Evolutionary conservation across 2,329 filamentous ascomycete genomes (phyloP).

Genomic region (Cercospora janseana): DNA sequence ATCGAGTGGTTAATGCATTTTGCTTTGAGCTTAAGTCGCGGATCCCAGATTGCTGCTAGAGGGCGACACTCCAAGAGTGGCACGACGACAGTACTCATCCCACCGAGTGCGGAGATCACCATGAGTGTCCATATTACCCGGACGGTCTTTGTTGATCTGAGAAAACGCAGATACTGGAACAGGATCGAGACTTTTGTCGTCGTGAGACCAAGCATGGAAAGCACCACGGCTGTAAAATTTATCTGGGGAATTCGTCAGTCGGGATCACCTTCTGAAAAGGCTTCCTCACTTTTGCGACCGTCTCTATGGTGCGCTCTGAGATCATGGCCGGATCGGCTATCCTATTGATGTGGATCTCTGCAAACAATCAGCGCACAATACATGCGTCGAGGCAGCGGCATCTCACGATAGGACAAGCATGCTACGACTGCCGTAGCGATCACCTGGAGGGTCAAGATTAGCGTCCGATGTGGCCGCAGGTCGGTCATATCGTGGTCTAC

Average conservation of each 20-base stretch:
- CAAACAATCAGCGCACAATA: too few relatives aligned
- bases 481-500: not conserved
- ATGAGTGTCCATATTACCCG: slow-evolving; percentile 14
- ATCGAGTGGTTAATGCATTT: slow-evolving; percentile 17
- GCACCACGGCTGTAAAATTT: slow-evolving; percentile 10
- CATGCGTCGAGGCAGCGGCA: too few relatives aligned
- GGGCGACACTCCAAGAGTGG: slow-evolving; percentile 14
- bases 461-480: too few relatives aligned
- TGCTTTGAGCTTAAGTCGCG: not conserved
- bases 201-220: slow-evolving; percentile 8
- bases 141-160: not conserved
- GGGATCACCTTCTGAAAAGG: not conserved
- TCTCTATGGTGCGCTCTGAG: not conserved
- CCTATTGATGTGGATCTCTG: too few relatives aligned
- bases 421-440: too few relatives aligned
- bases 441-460: too few relatives aligned
- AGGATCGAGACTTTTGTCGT: slow-evolving; percentile 14
- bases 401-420: too few relatives aligned
- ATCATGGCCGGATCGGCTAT: not conserved
- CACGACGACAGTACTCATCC: slow-evolving; percentile 12
- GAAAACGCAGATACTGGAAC: slow-evolving; percentile 16
- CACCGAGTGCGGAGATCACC: slow-evolving; percentile 8
- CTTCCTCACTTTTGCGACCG: not conserved
- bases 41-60: slow-evolving; percentile 11
- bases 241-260: not conserved